These are phyloP conservation scores for Melanomma pulvis-pyrius DNA, from an alignment of 495 filamentous ascomycete genomes.

Conservation along the genomic window DNA sequence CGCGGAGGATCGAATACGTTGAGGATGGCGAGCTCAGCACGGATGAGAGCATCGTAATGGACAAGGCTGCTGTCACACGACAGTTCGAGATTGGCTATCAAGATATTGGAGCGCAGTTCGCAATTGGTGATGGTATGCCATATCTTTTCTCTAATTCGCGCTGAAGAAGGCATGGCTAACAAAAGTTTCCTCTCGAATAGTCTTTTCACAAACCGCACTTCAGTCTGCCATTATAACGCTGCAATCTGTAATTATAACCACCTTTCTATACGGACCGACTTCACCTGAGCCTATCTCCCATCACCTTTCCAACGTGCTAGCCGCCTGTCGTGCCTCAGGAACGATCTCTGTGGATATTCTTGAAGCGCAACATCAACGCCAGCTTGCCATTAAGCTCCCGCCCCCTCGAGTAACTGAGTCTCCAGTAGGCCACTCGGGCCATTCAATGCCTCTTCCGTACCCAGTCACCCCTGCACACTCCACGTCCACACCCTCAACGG, in stretches of 20 bases:
- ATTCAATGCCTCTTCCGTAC: background rate
- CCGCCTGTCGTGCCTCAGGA: constrained; percentile 24
- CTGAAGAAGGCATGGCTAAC: background rate
- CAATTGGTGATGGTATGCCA: constrained; percentile 32
- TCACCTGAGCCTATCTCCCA: constrained; percentile 35
- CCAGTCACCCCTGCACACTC: constrained; percentile 9
- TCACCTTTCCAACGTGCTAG: constrained; percentile 25
- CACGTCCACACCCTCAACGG: constrained; percentile 13
- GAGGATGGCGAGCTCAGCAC: constrained; percentile 15
- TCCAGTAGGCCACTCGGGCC: background rate
- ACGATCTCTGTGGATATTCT: constrained; percentile 22
- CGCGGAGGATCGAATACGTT: constrained; percentile 14
- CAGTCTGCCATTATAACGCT: constrained; percentile 34
- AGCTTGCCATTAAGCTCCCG: constrained; percentile 11
- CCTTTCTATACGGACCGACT: constrained; percentile 35
- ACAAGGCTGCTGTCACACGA: constrained; percentile 30
- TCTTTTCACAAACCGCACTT: constrained; percentile 31
- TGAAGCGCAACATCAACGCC: constrained; percentile 28
- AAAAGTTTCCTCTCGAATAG: constrained; percentile 3
- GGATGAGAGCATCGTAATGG: constrained; percentile 18
- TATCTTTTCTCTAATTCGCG: background rate
- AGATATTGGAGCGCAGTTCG: constrained; percentile 25
- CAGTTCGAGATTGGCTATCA: constrained; percentile 26
- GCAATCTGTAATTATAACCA: constrained; percentile 29
- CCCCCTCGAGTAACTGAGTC: constrained; percentile 8